Conservation (phyloP, 2,329 filamentous ascomycete species). For the Exophiala oligosperma region DNA sequence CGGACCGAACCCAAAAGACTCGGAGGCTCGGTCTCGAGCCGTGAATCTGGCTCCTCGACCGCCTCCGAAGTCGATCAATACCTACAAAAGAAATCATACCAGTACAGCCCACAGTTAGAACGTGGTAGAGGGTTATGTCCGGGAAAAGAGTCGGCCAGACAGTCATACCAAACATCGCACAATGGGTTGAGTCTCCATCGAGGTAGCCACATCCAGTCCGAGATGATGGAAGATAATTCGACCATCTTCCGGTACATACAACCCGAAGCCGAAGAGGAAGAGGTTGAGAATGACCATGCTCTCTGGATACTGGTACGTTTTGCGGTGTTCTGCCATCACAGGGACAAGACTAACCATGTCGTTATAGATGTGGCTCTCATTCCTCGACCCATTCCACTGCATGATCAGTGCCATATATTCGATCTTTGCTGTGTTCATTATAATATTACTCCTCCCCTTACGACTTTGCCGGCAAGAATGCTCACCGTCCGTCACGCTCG, state of each 20-base stretch:
- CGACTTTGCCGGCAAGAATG: constrained; percentile 51
- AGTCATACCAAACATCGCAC: constrained; percentile 14
- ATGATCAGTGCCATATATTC: constrained; percentile 35
- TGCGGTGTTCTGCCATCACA: background rate
- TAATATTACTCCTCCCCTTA: constrained; percentile 54
- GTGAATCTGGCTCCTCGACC: constrained; percentile 23
- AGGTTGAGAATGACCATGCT: constrained; percentile 40
- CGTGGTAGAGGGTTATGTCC: constrained; percentile 9
- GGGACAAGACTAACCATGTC: background rate
- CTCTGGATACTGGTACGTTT: constrained; percentile 43
- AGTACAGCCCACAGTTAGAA: constrained; percentile 13
- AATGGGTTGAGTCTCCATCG: constrained; percentile 1
- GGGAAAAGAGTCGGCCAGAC: constrained; percentile 6
- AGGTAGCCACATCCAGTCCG: constrained; percentile 11
- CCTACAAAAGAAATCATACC: constrained; percentile 16
- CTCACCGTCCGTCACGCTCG: constrained; percentile 36
- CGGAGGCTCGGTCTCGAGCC: constrained; percentile 27
- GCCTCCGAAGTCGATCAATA: constrained; percentile 22
- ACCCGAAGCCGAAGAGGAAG: constrained; percentile 30
- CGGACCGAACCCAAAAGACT: constrained; percentile 17
- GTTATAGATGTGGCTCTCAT: constrained; percentile 32
- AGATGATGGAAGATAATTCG: constrained; percentile 24
- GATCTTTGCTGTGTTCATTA: constrained; percentile 48
- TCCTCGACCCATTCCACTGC: constrained; percentile 57
- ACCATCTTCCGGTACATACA: constrained; percentile 24